A percentile compares a stretch with the other conserved stretches of the same genome.
phyloP scores from a whole-genome alignment of 2,329 filamentous ascomycete genomes.

The Hymenoscyphus fructigenus region DNA sequence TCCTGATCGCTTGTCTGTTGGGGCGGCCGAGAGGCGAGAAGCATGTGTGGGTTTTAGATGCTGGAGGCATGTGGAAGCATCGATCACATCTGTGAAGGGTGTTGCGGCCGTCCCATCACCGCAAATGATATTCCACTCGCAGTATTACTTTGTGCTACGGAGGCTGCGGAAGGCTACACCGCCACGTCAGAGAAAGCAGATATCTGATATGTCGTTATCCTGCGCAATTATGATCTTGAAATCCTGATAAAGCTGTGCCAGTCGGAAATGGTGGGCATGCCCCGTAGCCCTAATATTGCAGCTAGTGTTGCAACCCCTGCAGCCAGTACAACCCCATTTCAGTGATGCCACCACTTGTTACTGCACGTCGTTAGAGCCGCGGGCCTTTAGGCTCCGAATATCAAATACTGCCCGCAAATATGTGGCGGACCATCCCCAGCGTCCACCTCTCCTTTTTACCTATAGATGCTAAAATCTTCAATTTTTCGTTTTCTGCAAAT shows the following conservation, averaged over 20 bases:
- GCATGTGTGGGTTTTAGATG: slow-evolving; percentile 6
- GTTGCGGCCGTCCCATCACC: background rate
- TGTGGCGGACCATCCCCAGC: too few relatives aligned
- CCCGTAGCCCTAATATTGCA: slow-evolving; percentile 12
- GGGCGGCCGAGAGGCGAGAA: background rate
- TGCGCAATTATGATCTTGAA: slow-evolving; percentile 22
- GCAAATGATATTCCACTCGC: slow-evolving; percentile 17
- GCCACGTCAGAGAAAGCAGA: slow-evolving; percentile 13
- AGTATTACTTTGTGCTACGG: slow-evolving; percentile 11
- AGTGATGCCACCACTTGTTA: background rate
- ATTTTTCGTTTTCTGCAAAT: background rate
- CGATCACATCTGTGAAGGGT: background rate
- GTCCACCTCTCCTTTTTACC: background rate
- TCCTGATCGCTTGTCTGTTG: background rate
- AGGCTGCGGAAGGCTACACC: slow-evolving; percentile 8
- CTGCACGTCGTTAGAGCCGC: slow-evolving; percentile 11
- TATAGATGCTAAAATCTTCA: background rate
- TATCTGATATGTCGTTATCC: slow-evolving; percentile 20
- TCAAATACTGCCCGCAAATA: background rate
- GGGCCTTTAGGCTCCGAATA: slow-evolving; percentile 15
- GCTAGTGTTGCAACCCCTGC: background rate
- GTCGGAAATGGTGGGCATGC: slow-evolving; percentile 18
- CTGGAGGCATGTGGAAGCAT: slow-evolving; percentile 7
- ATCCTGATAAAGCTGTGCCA: slow-evolving; percentile 15
- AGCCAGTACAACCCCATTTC: slow-evolving; percentile 5